Percentiles rank a stretch among this genome's conserved stretches.
Evolutionary conservation across 2,329 filamentous ascomycete genomes (phyloP).

Genomic region (Ustulina deusta): DNA sequence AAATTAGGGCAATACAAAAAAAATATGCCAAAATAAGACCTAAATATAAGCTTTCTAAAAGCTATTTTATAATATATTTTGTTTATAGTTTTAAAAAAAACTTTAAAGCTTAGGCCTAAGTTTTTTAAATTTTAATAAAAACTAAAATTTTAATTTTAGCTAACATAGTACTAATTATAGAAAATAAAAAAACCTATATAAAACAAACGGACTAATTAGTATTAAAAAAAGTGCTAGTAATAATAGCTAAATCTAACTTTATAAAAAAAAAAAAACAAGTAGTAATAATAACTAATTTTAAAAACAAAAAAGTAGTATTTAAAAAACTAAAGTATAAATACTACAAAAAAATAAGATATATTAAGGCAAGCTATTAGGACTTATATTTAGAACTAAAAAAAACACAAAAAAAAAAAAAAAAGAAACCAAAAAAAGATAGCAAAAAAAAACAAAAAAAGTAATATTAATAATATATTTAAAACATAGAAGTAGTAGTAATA

Average conservation of each 20-base stretch:
- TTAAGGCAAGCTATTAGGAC: neutral
- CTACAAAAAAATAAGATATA: neutral
- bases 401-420: neutral
- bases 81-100: neutral
- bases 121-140: constrained; percentile 5
- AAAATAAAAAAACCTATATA: constrained; percentile 7
- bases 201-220: neutral
- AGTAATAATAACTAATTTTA: neutral
- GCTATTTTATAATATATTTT: constrained; percentile 4
- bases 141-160: neutral
- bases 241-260: neutral
- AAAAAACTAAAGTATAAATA: neutral
- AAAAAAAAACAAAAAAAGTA: constrained; percentile 1
- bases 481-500: neutral
- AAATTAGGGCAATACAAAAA: neutral
- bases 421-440: constrained; percentile 4
- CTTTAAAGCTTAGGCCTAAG: constrained; percentile 3
- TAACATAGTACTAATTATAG: neutral
- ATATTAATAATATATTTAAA: neutral
- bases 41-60: neutral
- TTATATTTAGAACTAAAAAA: neutral
- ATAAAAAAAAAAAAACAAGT: neutral
- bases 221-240: neutral
- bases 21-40: neutral
- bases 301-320: neutral